Base-by-base conservation (phyloP, 805 yeast genomes). In the Isabelozyma gotoi region DNA sequence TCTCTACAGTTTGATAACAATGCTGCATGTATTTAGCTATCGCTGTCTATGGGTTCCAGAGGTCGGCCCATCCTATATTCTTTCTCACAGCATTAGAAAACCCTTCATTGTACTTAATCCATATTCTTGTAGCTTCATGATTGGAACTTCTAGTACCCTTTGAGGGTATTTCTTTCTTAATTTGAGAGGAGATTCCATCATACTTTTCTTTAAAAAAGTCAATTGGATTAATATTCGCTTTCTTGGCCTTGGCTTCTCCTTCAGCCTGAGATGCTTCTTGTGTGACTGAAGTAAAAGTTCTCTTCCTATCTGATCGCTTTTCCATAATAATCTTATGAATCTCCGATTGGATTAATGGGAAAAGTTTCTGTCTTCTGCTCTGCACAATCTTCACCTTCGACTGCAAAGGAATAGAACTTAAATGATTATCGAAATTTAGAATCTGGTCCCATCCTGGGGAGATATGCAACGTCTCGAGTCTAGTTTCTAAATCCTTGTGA, bases 91-190 rank as follows among this genome's bases (percentile, higher is more conserved):
- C 97, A 61, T 88, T 85, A 4, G 96, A 86, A 56, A 85, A 90
- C 0, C 97, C 97, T 64, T 90, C 97, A 49, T 85, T 86, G 58
- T 84, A 89, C 57, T 85, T 88, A n/a, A 90, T 87, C 97, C 97
- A 90, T 27, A 71, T 71, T 40, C 75, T 54, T 7, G 62, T 45
- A 17, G 37, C 81, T 74, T 53, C 80, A 20, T 67, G 21, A 62
- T 56, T 34, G 48, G 67, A 40, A 52, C 63, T 39, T 42, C 46
- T 36, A 2, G 12, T 11, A 16, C 34, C 16, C n/a, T n/a, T n/a
- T 14, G 42, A 46, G 55, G 49, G 41, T 56, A 40, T 38, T 51
- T 10, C n/a, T 2, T 4, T 56, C 12, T 44, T 43, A 12, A 58
- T 49, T 44, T 67, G 71, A 12, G 57, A 56, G 7, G 65, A 49